A percentile compares a stretch with the other conserved stretches of the same genome.
phyloP scores from a whole-genome alignment of 306 rosid species.

The Alnus glutinosa region DNA sequence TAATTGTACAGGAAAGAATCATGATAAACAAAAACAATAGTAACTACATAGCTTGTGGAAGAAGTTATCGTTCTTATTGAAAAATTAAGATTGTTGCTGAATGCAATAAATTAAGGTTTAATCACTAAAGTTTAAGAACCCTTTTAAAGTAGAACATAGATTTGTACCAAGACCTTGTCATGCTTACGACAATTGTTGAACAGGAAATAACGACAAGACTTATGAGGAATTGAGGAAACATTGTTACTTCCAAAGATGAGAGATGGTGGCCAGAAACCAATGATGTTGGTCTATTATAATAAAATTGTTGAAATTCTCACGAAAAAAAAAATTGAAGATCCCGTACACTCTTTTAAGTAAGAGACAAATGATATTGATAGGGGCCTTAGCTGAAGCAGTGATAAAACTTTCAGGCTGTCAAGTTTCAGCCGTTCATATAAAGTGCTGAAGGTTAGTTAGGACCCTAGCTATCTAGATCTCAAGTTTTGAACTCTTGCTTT shows the following conservation, averaged over 20 bases:
- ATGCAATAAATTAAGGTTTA: not conserved
- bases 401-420: not conserved
- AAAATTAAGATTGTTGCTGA: not conserved
- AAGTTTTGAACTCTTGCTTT: not conserved
- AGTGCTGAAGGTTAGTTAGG: not conserved
- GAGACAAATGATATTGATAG: not conserved
- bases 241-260: not conserved
- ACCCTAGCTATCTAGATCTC: not conserved
- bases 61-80: not conserved
- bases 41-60: not conserved
- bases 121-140: too few relatives aligned
- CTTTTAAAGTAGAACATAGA: not conserved
- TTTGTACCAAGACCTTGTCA: not conserved
- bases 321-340: not conserved
- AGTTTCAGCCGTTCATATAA: not conserved
- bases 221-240: too few relatives aligned
- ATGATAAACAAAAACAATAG: not conserved
- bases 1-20: not conserved
- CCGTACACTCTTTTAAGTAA: not conserved
- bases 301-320: not conserved
- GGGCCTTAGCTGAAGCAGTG: conserved; percentile 5
- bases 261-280: not conserved
- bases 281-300: not conserved
- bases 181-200: not conserved
- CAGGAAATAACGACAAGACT: not conserved